phyloP scores from a whole-genome alignment of 495 filamentous ascomycete species.

The Aspergillus mulundensis region DNA sequence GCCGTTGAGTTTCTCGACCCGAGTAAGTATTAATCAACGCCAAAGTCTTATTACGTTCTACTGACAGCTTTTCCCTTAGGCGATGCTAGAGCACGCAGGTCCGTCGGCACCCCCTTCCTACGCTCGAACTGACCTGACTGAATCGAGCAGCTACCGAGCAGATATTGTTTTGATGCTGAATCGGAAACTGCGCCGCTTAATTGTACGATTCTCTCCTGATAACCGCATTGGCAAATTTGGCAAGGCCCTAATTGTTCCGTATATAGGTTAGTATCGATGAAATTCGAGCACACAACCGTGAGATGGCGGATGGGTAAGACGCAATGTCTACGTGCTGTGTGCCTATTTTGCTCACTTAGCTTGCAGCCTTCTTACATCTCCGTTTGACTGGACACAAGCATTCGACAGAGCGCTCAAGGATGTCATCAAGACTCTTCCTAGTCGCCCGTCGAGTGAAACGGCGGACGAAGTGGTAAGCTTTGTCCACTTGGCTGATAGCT shows the following conservation, averaged over 20 bases:
- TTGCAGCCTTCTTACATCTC: constrained; percentile 65
- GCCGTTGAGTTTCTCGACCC: constrained; percentile 85
- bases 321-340: background rate
- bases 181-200: constrained; percentile 69
- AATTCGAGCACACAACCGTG: constrained; percentile 81
- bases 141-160: constrained; percentile 59
- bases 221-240: background rate
- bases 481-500: background rate
- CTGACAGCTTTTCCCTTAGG: constrained; percentile 30
- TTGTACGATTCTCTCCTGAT: constrained; percentile 33
- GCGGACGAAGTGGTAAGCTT: constrained; percentile 56
- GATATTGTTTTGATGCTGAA: constrained; percentile 93
- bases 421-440: constrained; percentile 71
- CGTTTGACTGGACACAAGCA: constrained; percentile 82
- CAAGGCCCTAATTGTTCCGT: background rate
- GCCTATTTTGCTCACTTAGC: constrained; percentile 3
- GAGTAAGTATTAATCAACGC: constrained; percentile 47
- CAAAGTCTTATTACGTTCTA: background rate
- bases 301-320: constrained; percentile 75
- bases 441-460: constrained; percentile 56
- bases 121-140: constrained; percentile 17
- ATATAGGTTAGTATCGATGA: constrained; percentile 87
- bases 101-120: constrained; percentile 15
- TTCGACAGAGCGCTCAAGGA: constrained; percentile 89
- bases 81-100: constrained; percentile 58